A percentile compares a stretch with the other conserved stretches of the same genome.
These are phyloP conservation scores for Coffea eugenioides DNA, from an alignment of 257 asterid genomes.

Conservation along the genomic window DNA sequence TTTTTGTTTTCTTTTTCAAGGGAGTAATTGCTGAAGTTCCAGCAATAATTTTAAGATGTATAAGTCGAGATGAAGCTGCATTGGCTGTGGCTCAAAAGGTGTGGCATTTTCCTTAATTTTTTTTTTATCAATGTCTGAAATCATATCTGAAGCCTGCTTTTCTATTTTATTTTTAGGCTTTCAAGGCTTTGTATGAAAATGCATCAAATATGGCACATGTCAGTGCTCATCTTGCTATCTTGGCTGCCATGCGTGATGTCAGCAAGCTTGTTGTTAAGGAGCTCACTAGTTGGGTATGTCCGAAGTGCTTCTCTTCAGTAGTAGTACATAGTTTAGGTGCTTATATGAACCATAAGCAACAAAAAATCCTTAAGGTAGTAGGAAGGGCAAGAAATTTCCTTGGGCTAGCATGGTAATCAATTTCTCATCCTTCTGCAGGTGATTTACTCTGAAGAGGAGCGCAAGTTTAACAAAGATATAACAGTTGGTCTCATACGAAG, in stretches of 20 bases:
- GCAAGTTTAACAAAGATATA: constrained; percentile 86
- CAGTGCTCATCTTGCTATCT: constrained; percentile 75
- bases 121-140: constrained; percentile 8
- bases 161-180: constrained; percentile 49
- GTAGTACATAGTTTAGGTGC: not conserved
- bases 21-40: constrained; percentile 92
- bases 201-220: constrained; percentile 66
- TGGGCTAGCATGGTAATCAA: not conserved
- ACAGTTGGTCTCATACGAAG: constrained; percentile 77
- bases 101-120: constrained; percentile 2
- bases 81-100: constrained; percentile 98
- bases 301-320: not conserved
- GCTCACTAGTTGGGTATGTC: constrained; percentile 95
- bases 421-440: constrained; percentile 51
- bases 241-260: constrained; percentile 89
- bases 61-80: constrained; percentile 97
- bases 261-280: constrained; percentile 97
- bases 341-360: not conserved
- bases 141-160: constrained; percentile 10
- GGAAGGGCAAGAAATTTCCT: no score
- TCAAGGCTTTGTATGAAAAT: constrained; percentile 89
- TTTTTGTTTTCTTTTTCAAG: constrained; percentile 29
- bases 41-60: constrained; percentile 72
- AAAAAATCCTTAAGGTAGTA: not conserved
- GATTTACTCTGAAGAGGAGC: constrained; percentile 84